phyloP scores from a whole-genome alignment of 2,329 filamentous ascomycete genomes.

The Clathrospora elynae region DNA sequence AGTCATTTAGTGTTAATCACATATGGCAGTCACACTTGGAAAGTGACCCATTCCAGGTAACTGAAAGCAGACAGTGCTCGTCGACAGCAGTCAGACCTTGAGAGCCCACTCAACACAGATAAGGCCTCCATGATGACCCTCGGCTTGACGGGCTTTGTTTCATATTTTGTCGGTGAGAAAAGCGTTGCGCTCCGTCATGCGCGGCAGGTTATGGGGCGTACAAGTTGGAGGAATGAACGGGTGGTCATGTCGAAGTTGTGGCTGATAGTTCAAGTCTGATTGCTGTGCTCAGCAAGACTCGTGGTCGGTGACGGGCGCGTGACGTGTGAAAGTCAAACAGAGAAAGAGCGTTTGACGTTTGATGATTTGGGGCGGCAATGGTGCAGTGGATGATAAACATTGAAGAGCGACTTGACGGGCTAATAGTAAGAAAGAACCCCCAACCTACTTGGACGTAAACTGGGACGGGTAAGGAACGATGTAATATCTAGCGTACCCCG shows the following conservation, averaged over 20 bases:
- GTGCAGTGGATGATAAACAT: no score
- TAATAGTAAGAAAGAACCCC: background rate
- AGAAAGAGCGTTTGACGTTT: background rate
- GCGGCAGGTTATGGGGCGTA: conserved; percentile 3
- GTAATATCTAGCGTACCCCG: no score
- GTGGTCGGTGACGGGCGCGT: conserved; percentile 3
- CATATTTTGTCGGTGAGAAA: background rate
- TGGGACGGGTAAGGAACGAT: no score
- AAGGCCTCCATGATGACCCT: background rate
- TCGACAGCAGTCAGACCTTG: no score
- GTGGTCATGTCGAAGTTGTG: conserved; percentile 10
- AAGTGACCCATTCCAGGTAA: no score
- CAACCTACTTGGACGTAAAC: background rate
- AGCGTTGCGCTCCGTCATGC: background rate
- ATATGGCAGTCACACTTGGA: background rate
- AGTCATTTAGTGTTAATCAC: conserved; percentile 4
- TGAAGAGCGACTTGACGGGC: background rate
- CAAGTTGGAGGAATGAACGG: background rate
- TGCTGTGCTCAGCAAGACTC: no score
- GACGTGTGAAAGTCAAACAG: background rate
- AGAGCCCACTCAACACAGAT: background rate
- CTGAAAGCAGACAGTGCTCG: background rate
- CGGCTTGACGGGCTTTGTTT: background rate
- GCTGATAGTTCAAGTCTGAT: conserved; percentile 3
- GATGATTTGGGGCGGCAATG: background rate